Conservation (phyloP, 2,329 filamentous ascomycete species). For the Talaromyces pinophilus region DNA sequence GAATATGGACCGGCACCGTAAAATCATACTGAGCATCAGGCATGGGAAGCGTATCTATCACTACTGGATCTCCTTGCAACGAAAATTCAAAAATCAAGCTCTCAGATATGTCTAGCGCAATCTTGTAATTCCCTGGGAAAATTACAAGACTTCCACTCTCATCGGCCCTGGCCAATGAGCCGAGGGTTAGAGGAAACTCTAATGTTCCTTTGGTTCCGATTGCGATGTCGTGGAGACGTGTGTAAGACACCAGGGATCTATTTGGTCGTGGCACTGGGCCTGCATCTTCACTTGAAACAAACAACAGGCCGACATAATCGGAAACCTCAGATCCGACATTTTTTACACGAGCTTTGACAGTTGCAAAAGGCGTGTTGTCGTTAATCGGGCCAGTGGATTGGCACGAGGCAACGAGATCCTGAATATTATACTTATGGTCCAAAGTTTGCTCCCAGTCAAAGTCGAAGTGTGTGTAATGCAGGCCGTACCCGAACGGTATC, state of each 20-base stretch:
- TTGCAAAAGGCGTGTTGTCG: constrained; percentile 4
- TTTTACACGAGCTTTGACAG: constrained; percentile 17
- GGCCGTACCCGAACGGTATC: constrained; percentile 41
- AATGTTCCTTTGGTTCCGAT: neutral
- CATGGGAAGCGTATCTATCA: constrained; percentile 2
- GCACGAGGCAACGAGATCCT: neutral
- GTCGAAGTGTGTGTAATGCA: constrained; percentile 45
- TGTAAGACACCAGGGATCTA: constrained; percentile 24
- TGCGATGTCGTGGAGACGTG: constrained; percentile 15
- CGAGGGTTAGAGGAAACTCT: constrained; percentile 21
- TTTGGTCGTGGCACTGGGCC: constrained; percentile 22
- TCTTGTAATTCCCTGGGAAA: constrained; percentile 24
- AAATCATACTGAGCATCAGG: constrained; percentile 5
- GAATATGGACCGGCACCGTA: constrained; percentile 7
- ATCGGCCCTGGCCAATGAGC: constrained; percentile 25
- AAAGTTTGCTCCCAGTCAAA: constrained; percentile 8
- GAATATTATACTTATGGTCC: constrained; percentile 5
- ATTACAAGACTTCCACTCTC: constrained; percentile 24
- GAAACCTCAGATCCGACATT: constrained; percentile 23
- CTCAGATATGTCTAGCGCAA: constrained; percentile 20
- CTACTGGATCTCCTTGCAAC: neutral
- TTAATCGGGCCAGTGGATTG: neutral
- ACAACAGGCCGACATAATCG: constrained; percentile 33
- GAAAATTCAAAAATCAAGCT: constrained; percentile 1
- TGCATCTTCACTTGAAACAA: constrained; percentile 32